Conservation (phyloP, 257 asterid genomes). For the Catharanthus roseus region DNA sequence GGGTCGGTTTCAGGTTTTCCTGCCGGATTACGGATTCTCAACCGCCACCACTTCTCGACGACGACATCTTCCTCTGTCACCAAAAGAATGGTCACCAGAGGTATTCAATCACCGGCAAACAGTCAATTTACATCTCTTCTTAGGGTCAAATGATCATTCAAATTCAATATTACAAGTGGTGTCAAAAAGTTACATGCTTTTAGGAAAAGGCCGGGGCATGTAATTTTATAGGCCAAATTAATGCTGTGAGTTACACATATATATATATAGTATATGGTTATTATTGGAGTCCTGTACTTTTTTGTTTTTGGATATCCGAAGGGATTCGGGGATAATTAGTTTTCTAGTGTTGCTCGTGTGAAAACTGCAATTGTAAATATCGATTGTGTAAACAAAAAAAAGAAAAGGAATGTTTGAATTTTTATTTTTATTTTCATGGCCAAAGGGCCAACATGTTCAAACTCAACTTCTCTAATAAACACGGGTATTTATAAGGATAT, state of each 20-base stretch:
- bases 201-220: slow-evolving; percentile 1
- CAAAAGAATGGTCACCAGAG: slow-evolving; percentile 21
- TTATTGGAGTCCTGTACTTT: background rate
- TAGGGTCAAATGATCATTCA: slow-evolving; percentile 35
- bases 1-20: slow-evolving; percentile 46
- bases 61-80: slow-evolving; percentile 22
- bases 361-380: slow-evolving; percentile 23
- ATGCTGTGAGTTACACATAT: background rate
- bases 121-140: slow-evolving; percentile 31
- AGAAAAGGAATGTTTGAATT: too few species aligned
- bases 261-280: background rate
- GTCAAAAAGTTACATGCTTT: background rate
- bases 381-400: background rate
- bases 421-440: background rate
- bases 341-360: slow-evolving; percentile 21
- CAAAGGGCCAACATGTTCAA: slow-evolving; percentile 6
- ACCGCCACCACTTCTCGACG: slow-evolving; percentile 38
- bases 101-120: slow-evolving; percentile 26
- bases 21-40: slow-evolving; percentile 39
- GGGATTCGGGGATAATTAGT: slow-evolving; percentile 34
- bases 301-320: slow-evolving; percentile 36
- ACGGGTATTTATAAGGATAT: background rate
- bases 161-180: background rate
- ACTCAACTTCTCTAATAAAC: background rate
- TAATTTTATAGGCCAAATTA: too few species aligned